Percentiles rank a stretch among this genome's conserved stretches.
phyloP scores from a whole-genome alignment of 352 stramenopile species.

The Globisporangium paroecandrum region DNA sequence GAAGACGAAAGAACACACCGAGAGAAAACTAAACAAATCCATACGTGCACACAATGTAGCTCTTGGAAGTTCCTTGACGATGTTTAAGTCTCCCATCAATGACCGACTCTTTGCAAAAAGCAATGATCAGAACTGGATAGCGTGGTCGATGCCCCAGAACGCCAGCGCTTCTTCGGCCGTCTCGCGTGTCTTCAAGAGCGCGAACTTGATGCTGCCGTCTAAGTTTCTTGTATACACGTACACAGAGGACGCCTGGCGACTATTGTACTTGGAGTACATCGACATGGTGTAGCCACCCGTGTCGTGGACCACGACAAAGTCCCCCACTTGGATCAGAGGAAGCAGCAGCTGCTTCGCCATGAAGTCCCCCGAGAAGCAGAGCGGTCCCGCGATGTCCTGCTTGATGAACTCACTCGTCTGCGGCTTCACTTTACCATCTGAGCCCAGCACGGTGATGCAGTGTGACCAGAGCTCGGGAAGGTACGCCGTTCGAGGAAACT shows the following conservation, averaged over 20 bases:
- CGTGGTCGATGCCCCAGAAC: conserved; percentile 63
- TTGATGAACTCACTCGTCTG: conserved; percentile 33
- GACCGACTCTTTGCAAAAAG: not conserved
- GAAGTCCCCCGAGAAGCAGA: conserved; percentile 93
- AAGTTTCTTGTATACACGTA: conserved; percentile 46
- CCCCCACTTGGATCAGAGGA: conserved; percentile 66
- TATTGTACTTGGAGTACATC: conserved; percentile 90
- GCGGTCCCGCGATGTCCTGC: conserved; percentile 87
- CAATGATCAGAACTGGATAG: conserved; percentile 29
- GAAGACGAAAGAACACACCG: not conserved
- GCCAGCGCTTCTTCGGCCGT: conserved; percentile 58
- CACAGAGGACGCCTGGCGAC: conserved; percentile 59
- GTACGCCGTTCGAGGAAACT: conserved; percentile 89
- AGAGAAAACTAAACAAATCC: conserved; percentile 1
- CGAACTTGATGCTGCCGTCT: conserved; percentile 37
- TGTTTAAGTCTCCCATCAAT: not conserved
- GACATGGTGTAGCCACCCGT: conserved; percentile 86
- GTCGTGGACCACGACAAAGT: conserved; percentile 85
- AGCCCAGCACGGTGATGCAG: conserved; percentile 67
- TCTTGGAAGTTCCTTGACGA: not conserved
- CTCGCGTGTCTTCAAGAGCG: conserved; percentile 63
- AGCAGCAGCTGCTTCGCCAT: conserved; percentile 72
- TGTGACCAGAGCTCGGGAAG: conserved; percentile 82
- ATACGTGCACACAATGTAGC: not conserved
- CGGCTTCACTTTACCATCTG: conserved; percentile 43